These are phyloP conservation scores for Kondoa malvinella DNA, from an alignment of 768 basidiomycete species.

Conservation along the genomic window DNA sequence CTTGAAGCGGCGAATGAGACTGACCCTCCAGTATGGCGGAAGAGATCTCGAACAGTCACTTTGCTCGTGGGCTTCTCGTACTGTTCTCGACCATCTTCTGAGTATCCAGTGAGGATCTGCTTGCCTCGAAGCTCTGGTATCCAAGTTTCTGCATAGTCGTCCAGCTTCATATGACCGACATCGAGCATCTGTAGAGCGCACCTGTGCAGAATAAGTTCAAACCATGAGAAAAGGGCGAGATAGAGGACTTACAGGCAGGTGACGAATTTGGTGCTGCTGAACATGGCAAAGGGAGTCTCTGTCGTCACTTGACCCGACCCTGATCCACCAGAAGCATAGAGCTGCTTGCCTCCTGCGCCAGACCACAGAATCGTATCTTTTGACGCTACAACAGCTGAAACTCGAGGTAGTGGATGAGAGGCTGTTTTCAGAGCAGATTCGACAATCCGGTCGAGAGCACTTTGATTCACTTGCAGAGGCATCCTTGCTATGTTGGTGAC, in stretches of 20 bases:
- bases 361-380: constrained; percentile 6
- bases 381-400: constrained; percentile 7
- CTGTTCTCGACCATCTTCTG: background rate
- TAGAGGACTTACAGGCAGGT: too few relatives aligned
- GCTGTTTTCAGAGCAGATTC: background rate
- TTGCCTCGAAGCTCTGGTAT: constrained; percentile 5
- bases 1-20: background rate
- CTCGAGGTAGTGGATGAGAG: constrained; percentile 1
- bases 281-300: constrained; percentile 9
- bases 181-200: constrained; percentile 10
- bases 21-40: constrained; percentile 11
- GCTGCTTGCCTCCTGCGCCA: constrained; percentile 7
- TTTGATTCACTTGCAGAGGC: too few relatives aligned
- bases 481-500: too few relatives aligned
- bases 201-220: background rate
- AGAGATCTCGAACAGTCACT: constrained; percentile 9
- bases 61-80: constrained; percentile 8
- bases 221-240: too few relatives aligned
- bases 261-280: constrained; percentile 13
- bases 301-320: constrained; percentile 4
- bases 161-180: constrained; percentile 1
- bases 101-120: constrained; percentile 5
- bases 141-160: constrained; percentile 7
- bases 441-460: constrained; percentile 4
- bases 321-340: background rate